Evolutionary conservation across 2,329 filamentous ascomycete species (phyloP).

Genomic region (Bisporella sp.): DNA sequence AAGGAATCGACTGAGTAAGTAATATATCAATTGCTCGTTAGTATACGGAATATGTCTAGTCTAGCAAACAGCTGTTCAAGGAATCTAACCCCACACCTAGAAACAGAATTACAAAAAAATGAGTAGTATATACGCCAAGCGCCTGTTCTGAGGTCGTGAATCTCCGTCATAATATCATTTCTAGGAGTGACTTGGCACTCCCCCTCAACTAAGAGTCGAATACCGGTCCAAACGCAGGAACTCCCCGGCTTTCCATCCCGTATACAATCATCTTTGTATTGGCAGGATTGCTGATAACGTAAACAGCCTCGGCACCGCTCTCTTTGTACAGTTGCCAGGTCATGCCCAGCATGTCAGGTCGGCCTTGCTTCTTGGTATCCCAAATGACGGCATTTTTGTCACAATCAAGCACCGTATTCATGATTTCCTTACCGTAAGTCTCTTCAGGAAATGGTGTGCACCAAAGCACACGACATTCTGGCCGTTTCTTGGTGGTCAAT

Average conservation of each 20-base stretch:
- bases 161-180: too few species aligned
- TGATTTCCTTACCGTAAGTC: conserved; percentile 28
- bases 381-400: conserved; percentile 27
- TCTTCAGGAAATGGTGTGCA: conserved; percentile 25
- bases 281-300: conserved; percentile 30
- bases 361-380: conserved; percentile 26
- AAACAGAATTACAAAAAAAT: too few species aligned
- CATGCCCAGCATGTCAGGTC: conserved; percentile 27
- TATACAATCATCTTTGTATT: conserved; percentile 31
- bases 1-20: too few species aligned
- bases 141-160: too few species aligned
- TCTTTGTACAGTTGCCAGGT: conserved; percentile 24
- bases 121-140: too few species aligned
- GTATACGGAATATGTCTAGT: too few species aligned
- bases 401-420: conserved; percentile 22
- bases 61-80: too few species aligned
- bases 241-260: conserved; percentile 29
- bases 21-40: too few species aligned
- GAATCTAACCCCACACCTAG: too few species aligned
- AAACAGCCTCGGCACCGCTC: conserved; percentile 29
- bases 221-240: conserved; percentile 29
- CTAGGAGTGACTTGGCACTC: too few species aligned
- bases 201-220: conserved; percentile 23
- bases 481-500: not conserved
- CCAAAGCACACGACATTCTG: conserved; percentile 27